Base-by-base conservation (phyloP, 1,139 yeast genomes). In the Schwanniomyces etchellsii region DNA sequence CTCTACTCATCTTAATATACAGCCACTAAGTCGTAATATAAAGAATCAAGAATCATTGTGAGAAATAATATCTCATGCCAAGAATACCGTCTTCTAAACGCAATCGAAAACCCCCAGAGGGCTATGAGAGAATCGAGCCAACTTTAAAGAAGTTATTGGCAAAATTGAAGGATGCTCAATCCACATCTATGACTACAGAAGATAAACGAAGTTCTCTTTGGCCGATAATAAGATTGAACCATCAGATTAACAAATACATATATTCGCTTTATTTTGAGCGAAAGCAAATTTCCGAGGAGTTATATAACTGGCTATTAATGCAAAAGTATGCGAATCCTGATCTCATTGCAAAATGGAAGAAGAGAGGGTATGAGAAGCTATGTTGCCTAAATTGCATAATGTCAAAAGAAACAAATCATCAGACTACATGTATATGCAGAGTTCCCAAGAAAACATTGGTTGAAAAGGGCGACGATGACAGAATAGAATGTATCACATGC, bases 261-360 rank as follows among this genome's bases (percentile, higher is more conserved):
- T 88, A 81, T 50, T 83, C 81, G 21, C 55, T 86, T 50, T 77
- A 76, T 48, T 83, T 82, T 57, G 78, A 77, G 39, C 68, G 83
- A 36, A 74, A 81, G 41, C 70, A 79, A 18, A 82, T 88, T 22
- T 69, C 81, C 3, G 57, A 64, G 28, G 80, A 79, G 26, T 61
- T 88, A n/a, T 88, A 85, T 51, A 77, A 78, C 28, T 88, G 91
- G 85, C 60, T 88, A 16, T 47, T 85, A 32, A 70, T 73, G 39
- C 79, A 83, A 45, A 72, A 76, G 34, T 75, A 77, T 43, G 83
- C 74, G 2, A 91, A 88, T 49, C 74, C 65, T 5, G 70, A 75
- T 27, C 60, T 88, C 36, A 84, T 88, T 24, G 93, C 95, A 21
- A 88, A 88, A 52, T 88, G 96, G 96, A 79, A 79, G 54, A 86